Conservation (phyloP, 2,329 filamentous ascomycete species). For the Metarhizium guizhouense region DNA sequence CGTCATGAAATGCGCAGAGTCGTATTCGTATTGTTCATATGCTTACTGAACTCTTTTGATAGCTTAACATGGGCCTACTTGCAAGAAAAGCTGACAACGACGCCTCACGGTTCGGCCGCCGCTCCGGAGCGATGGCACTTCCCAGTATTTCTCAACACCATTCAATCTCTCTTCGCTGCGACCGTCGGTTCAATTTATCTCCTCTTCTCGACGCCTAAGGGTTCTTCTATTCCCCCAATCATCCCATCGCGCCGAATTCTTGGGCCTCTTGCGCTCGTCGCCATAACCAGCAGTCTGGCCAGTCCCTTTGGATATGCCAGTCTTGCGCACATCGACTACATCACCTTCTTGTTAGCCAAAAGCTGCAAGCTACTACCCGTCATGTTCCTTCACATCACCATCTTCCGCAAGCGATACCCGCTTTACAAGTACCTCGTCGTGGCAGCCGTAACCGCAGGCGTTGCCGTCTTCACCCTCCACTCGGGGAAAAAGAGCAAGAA, state of each 20-base stretch:
- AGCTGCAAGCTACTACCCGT: slow-evolving; percentile 98
- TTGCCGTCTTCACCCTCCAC: slow-evolving; percentile 91
- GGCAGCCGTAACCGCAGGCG: slow-evolving; percentile 79
- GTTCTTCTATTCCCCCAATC: slow-evolving; percentile 45
- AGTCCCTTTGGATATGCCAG: slow-evolving; percentile 94
- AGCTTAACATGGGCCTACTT: slow-evolving; percentile 93
- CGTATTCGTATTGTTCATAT: background rate
- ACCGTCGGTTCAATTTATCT: slow-evolving; percentile 77
- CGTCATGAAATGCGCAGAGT: background rate
- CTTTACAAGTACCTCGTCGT: slow-evolving; percentile 96
- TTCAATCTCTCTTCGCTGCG: slow-evolving; percentile 86
- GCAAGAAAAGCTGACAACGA: slow-evolving; percentile 96
- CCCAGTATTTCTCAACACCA: slow-evolving; percentile 90
- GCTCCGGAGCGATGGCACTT: slow-evolving; percentile 77
- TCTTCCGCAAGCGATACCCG: slow-evolving; percentile 84
- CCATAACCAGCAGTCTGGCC: slow-evolving; percentile 78
- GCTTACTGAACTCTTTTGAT: slow-evolving; percentile 1
- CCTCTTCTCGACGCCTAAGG: slow-evolving; percentile 46
- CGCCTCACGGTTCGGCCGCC: slow-evolving; percentile 59
- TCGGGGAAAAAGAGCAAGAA: slow-evolving; percentile 49
- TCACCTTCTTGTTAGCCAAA: slow-evolving; percentile 95
- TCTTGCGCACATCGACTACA: slow-evolving; percentile 91
- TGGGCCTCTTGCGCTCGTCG: slow-evolving; percentile 71
- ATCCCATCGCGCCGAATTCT: slow-evolving; percentile 73
- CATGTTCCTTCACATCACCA: slow-evolving; percentile 89